Base-by-base conservation (phyloP, 2,329 filamentous ascomycete genomes). In the Metarhizium album region DNA sequence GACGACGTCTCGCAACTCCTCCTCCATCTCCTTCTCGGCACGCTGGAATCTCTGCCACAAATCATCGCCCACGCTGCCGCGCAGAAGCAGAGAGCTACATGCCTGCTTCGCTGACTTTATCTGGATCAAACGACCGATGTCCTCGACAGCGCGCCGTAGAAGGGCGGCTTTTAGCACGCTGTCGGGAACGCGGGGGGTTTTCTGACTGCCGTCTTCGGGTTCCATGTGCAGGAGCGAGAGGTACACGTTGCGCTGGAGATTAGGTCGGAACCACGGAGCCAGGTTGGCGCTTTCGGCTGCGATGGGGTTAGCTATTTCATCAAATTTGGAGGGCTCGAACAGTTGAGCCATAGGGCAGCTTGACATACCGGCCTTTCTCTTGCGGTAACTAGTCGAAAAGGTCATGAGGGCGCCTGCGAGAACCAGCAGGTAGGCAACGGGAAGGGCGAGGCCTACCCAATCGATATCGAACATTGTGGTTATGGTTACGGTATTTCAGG, bases 11-110 rank as follows among this genome's bases (percentile, higher is more conserved):
- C 88, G 82, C 54, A 98, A 76, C 71, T 98, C 93, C 58, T 90
- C 88, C 71, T 98, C 90, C 75, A 97, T 94, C 71, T 98, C 93
- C 73, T 94, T 90, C 78, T 98, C 93, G 1, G 91, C 93, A 47
- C 89, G 80, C 69, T 84, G 71, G 68, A 97, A 95, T 38, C 91
- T 79, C 73, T 96, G 88, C 86, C 90, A 95, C 59, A 98, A 70
- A 67, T 98, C 93, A 66, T 98, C 93, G 14, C 93, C 91, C 2
- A 98, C 90, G 62, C 89, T 95, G 46, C 93, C 93, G 56, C 89
- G 79, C 70, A 95, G 89, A 60, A 97, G 70, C 58, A 98, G 73
- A 23, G 83, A 79, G 63, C 86, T 84, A 63, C 95, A 82, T 7
- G 93, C 89, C 61, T 87, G 86, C 74, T 97, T 98, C 59, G 89